These are phyloP conservation scores for Thalassiosira pacifica DNA, from an alignment of 352 stramenopile species.

Conservation along the genomic window DNA sequence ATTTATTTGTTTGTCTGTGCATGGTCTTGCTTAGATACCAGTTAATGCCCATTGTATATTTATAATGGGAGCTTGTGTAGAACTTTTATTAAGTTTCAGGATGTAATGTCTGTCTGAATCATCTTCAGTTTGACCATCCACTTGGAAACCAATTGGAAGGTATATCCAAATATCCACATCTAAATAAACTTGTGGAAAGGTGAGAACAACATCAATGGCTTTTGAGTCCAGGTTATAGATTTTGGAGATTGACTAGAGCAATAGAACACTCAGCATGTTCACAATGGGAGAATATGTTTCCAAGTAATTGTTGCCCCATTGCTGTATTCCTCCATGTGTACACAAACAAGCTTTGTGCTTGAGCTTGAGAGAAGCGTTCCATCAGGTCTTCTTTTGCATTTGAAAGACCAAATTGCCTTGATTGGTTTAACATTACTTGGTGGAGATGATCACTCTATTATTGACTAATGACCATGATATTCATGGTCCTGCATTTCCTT, in stretches of 20 bases:
- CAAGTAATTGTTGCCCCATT: neutral
- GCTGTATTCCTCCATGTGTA: no score
- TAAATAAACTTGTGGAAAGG: neutral
- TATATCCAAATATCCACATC: neutral
- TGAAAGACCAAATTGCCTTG: slow-evolving; percentile 32
- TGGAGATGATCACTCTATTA: neutral
- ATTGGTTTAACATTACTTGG: slow-evolving; percentile 6
- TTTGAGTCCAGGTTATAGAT: neutral
- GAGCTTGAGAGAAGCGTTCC: no score
- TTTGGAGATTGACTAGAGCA: neutral
- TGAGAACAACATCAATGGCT: neutral
- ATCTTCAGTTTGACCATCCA: neutral
- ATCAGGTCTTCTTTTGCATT: slow-evolving; percentile 14
- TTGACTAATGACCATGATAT: neutral
- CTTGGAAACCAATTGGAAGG: neutral
- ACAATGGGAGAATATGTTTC: slow-evolving; percentile 8
- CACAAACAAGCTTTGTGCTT: no score
- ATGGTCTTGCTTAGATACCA: no score
- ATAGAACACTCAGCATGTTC: slow-evolving; percentile 1
- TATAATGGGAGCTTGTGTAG: no score
- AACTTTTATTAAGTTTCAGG: neutral
- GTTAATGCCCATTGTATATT: no score
- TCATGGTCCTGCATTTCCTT: slow-evolving; percentile 5
- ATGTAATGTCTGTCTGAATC: neutral
- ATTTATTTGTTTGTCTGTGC: no score